Evolutionary conservation across 1,284 basidiomycete species (phyloP).

Genomic region (Sphaerobolus stellatus): DNA sequence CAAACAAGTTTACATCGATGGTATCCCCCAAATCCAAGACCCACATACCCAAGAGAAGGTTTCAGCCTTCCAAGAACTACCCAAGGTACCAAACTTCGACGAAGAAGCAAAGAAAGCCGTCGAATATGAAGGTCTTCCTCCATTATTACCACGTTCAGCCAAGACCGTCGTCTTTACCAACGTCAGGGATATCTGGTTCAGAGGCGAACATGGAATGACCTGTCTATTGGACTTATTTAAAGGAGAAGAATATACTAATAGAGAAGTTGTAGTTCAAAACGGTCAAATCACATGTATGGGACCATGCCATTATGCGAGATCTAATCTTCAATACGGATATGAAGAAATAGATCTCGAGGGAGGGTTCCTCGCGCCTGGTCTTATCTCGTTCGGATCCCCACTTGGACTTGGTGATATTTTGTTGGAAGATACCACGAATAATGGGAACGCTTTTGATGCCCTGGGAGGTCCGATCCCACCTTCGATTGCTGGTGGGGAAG

Average conservation of each 20-base stretch:
- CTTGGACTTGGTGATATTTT: constrained; percentile 63
- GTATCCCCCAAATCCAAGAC: constrained; percentile 54
- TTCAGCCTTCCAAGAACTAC: constrained; percentile 46
- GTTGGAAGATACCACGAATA: constrained; percentile 62
- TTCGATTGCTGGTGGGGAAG: constrained; percentile 47
- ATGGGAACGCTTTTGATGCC: constrained; percentile 60
- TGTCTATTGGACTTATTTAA: background rate
- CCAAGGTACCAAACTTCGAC: constrained; percentile 62
- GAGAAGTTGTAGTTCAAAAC: constrained; percentile 37
- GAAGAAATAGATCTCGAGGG: constrained; percentile 32
- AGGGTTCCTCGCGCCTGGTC: constrained; percentile 44
- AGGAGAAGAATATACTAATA: background rate
- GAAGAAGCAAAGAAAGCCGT: constrained; percentile 55
- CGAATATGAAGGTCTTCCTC: constrained; percentile 63
- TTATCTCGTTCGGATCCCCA: constrained; percentile 58
- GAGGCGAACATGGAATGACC: background rate
- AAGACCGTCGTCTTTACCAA: constrained; percentile 42
- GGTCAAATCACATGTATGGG: constrained; percentile 35
- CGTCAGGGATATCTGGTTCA: constrained; percentile 37
- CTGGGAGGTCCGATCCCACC: constrained; percentile 46
- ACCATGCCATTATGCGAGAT: background rate
- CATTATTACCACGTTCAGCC: constrained; percentile 38
- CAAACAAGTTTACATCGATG: constrained; percentile 69
- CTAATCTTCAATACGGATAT: constrained; percentile 22
- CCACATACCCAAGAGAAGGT: constrained; percentile 49